Conservation (phyloP, 306 rosid genomes). For the Coriaria nepalensis region DNA sequence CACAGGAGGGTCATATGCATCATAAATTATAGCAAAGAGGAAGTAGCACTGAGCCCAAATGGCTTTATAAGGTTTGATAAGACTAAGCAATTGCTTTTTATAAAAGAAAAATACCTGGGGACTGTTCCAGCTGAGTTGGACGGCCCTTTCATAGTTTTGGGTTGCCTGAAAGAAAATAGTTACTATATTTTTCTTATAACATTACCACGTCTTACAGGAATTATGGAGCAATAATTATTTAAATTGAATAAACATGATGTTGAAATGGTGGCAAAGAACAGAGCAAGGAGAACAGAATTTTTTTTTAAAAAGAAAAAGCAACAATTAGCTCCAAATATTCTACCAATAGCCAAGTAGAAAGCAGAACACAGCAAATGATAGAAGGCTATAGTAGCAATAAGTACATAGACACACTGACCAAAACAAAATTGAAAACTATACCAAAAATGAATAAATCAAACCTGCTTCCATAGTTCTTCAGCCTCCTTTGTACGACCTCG, state of each 20-base stretch:
- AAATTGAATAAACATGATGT: background rate
- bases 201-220: too few relatives aligned
- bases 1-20: too few relatives aligned
- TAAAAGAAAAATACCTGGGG: constrained; percentile 62
- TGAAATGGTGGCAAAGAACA: constrained; percentile 1
- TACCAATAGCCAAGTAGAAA: constrained; percentile 3
- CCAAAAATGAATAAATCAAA: constrained; percentile 18
- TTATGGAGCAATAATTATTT: background rate
- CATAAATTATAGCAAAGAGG: too few relatives aligned
- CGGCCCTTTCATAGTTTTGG: constrained; percentile 79
- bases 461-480: constrained; percentile 99
- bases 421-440: constrained; percentile 12
- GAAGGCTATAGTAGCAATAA: constrained; percentile 3
- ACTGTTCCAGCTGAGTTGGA: constrained; percentile 96
- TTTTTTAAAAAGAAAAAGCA: background rate
- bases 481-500: constrained; percentile 99
- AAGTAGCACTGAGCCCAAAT: too few relatives aligned
- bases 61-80: too few relatives aligned
- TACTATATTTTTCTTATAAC: background rate
- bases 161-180: constrained; percentile 58
- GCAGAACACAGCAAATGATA: constrained; percentile 7
- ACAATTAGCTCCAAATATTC: background rate
- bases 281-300: background rate
- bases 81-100: background rate
- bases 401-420: constrained; percentile 5